Evolutionary conservation across 768 basidiomycete genomes (phyloP), one percentile per base, ranked within the genome.

Genomic region (Suillus hirtellus): DNA sequence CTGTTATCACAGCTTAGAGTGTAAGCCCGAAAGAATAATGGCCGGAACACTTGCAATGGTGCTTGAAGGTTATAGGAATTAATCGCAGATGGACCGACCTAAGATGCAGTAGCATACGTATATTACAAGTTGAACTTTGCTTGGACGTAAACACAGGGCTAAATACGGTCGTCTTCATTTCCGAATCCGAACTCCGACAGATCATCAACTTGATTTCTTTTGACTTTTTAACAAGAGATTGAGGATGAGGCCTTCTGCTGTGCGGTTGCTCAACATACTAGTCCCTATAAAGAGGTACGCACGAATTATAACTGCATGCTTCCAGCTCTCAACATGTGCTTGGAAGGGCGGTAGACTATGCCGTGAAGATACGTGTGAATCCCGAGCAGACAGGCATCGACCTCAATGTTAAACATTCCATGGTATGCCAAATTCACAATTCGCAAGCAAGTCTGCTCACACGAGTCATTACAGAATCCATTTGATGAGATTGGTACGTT

Each of bases 291-390:
- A 99, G 81, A 84, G 96, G 87, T 93, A 70, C 61, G 79, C 64
- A 37, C 15, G 17, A 19, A n/a, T 10, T 15, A 27, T 3, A 38
- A 56, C 21, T 60, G 2, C 37, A 10, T 40, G 14, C 55, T 21
- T 52, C 42, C n/a, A 8, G 27, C 60, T 43, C 42, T 12, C 46
- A 24, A 34, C 12, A 44, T 27, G 38, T 21, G 14, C 43, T n/a
- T 60, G 59, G 35, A 66, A 97, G 93, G 66, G 89, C 92, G 59
- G 91, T 99, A 59, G 97, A 99, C 80, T 99, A 93, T 87, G 91
- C 95, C 4, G 95, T 96, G 78, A 99, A 98, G 83, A 97, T 99
- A 79, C 92, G 96, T 59, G 94, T 99, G 58, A 96, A 96, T 74
- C 86, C 95, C 7, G 88, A 91, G 67, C 94, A 97, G 72, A 97